Base-by-base conservation (phyloP, 805 yeast species). In the Candida oleophila region DNA sequence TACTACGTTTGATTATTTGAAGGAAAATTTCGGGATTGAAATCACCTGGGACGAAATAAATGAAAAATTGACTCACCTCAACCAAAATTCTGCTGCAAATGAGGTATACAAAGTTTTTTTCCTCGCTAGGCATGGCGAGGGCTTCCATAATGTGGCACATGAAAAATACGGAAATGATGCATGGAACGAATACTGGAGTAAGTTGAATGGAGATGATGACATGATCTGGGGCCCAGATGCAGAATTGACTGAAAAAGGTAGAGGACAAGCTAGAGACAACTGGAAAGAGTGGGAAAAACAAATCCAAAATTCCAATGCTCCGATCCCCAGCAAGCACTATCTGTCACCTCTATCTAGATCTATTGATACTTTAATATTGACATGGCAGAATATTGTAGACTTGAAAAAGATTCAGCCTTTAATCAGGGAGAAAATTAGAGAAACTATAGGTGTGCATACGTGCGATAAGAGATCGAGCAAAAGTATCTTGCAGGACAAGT, bases 111-210 rank as follows among this genome's bases (percentile, higher is more conserved):
- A 81, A 54, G 54, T 82, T 41, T 48, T 82, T 3, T 73, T 79
- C 41, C 68, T 79, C 45, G 83, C 85, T 9, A 71, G 89, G 57
- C 89, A 84, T 54, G 89, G 89, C 4, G 87, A 83, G 60, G 89
- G 89, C 0, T 77, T 64, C 56, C 90, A 84, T 51, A 84, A 84
- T 54, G 68, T 70, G 39, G 75, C 79, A 2, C 79, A 82, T 14
- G 65, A 64, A 19, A 72, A 77, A 48, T 82, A 81, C 54, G 88
- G 88, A 9, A 46, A 69, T 16, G 71, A 72, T 2, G 77, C 63
- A n/a, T 84, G 89, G 90, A 64, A 79, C 53, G 54, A 57, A 0
- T 73, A 81, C 48, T 82, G 83, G 82, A 71, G 81, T 4, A 63
- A 64, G 14, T 49, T 73, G 38, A 65, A 69, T 3, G 82, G 83